phyloP scores from a whole-genome alignment of 1,284 basidiomycete genomes.

The Ceratobasidium sp. region DNA sequence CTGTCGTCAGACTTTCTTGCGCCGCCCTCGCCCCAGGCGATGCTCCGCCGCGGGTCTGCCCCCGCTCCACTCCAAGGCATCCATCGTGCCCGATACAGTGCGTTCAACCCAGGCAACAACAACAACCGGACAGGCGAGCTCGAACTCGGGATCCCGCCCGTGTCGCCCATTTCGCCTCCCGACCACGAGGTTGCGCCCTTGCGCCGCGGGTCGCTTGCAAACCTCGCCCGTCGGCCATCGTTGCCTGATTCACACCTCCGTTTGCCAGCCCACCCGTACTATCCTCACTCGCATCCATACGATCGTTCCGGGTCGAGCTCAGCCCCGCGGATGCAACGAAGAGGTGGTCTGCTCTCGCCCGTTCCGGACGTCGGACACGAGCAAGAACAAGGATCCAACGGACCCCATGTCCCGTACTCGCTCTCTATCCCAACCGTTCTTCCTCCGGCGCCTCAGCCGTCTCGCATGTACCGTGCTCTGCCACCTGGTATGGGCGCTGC shows the following conservation, averaged over 20 bases:
- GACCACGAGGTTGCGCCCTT: slow-evolving; percentile 24
- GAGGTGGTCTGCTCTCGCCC: slow-evolving; percentile 17
- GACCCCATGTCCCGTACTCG: background rate
- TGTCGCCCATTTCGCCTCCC: slow-evolving; percentile 28
- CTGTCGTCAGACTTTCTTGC: background rate
- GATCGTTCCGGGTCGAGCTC: background rate
- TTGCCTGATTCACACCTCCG: slow-evolving; percentile 33
- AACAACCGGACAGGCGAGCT: background rate
- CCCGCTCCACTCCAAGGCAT: slow-evolving; percentile 33
- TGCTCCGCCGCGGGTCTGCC: slow-evolving; percentile 32
- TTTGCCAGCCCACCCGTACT: slow-evolving; percentile 12
- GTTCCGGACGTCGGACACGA: slow-evolving; percentile 24
- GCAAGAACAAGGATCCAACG: slow-evolving; percentile 9
- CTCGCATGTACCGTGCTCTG: slow-evolving; percentile 5
- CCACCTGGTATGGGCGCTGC: slow-evolving; percentile 22
- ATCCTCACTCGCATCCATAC: background rate
- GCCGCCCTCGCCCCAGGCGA: slow-evolving; percentile 6
- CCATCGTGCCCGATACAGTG: slow-evolving; percentile 32
- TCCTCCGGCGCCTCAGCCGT: slow-evolving; percentile 12
- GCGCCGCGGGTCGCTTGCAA: slow-evolving; percentile 11
- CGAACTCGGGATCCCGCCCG: slow-evolving; percentile 11
- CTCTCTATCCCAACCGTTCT: slow-evolving; percentile 6
- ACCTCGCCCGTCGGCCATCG: slow-evolving; percentile 28
- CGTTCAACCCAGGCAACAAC: background rate
- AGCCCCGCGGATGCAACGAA: slow-evolving; percentile 26